These are phyloP conservation scores for Fusarium sp. DNA, from an alignment of 2,329 filamentous ascomycete species.

Conservation along the genomic window DNA sequence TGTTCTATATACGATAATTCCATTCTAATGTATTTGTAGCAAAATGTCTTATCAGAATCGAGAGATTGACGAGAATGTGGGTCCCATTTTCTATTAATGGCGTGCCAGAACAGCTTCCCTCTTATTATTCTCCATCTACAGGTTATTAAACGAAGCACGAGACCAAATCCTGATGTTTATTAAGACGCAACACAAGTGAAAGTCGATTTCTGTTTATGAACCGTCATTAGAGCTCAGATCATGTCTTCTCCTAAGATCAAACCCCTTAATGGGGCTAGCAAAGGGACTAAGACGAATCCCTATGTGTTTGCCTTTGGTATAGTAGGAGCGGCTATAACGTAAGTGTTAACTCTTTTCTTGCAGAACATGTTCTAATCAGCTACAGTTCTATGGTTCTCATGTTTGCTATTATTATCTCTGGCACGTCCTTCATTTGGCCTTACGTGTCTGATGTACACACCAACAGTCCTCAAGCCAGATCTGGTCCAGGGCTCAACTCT, in stretches of 20 bases:
- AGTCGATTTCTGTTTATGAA: not conserved
- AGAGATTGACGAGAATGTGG: constrained; percentile 6
- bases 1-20: too few relatives aligned
- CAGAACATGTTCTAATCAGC: not conserved
- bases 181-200: not conserved
- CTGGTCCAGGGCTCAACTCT: not conserved
- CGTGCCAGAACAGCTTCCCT: not conserved
- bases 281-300: constrained; percentile 8
- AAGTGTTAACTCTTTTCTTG: not conserved
- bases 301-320: constrained; percentile 30
- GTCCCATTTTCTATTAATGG: constrained; percentile 3
- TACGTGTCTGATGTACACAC: not conserved
- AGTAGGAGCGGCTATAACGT: constrained; percentile 27
- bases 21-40: not conserved
- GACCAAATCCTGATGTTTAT: not conserved
- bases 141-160: not conserved
- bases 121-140: not conserved
- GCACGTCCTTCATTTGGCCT: constrained; percentile 25
- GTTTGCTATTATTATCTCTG: constrained; percentile 17
- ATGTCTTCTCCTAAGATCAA: constrained; percentile 3
- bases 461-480: not conserved
- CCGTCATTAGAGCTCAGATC: too few relatives aligned
- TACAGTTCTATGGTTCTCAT: constrained; percentile 22
- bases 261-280: not conserved
- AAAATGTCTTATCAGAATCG: not conserved